Conservation (phyloP, 306 rosid genomes). For the Corylus avellana region DNA sequence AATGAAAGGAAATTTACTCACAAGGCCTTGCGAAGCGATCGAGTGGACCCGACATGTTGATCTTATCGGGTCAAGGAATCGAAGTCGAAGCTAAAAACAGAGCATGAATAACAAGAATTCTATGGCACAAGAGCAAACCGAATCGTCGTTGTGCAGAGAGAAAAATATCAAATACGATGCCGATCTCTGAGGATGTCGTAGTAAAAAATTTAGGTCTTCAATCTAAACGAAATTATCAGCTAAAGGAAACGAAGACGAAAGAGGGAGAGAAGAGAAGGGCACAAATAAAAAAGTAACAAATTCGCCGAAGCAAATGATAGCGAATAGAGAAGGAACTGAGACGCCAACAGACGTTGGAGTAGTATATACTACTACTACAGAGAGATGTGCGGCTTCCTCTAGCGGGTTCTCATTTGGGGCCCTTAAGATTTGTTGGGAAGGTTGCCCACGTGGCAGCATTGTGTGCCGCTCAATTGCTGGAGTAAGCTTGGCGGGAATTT, state of each 20-base stretch:
- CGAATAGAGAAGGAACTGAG: not conserved
- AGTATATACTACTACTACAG: no score
- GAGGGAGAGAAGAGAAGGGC: not conserved
- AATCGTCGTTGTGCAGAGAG: not conserved
- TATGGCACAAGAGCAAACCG: not conserved
- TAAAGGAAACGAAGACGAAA: not conserved
- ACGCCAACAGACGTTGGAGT: not conserved
- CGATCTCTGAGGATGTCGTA: not conserved
- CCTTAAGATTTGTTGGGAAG: not conserved
- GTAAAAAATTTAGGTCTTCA: not conserved
- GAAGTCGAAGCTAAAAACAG: conserved; percentile 1
- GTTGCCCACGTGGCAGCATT: conserved; percentile 36
- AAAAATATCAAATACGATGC: not conserved
- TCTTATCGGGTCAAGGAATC: conserved; percentile 7
- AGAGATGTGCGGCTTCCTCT: not conserved
- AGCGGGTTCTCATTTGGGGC: not conserved
- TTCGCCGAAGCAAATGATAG: not conserved
- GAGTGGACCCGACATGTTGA: conserved; percentile 76
- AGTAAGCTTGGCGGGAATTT: conserved; percentile 34
- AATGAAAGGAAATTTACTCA: conserved; percentile 37
- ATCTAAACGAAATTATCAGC: not conserved
- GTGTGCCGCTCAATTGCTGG: not conserved
- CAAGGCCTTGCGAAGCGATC: conserved; percentile 90
- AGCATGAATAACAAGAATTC: conserved; percentile 27
- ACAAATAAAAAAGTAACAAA: not conserved